Base-by-base conservation (phyloP, 2,329 filamentous ascomycete species). In the Pseudogymnoascus sp. region DNA sequence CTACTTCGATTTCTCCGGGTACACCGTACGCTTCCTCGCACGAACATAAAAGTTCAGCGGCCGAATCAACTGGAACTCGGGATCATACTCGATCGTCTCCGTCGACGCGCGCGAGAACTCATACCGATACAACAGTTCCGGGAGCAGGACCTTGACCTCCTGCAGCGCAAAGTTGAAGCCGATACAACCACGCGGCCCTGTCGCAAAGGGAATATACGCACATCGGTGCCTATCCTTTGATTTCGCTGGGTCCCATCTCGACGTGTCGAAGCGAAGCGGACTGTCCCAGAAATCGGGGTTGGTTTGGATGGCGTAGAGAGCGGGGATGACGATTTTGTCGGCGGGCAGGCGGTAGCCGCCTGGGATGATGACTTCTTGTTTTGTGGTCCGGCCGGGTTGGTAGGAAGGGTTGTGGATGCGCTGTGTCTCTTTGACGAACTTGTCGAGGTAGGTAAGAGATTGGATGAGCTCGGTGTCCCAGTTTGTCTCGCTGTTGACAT, bases 361-460 rank as follows among this genome's bases (percentile, higher is more conserved):
- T 0, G 79, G 79, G 0, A 81, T 67, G 31, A 80, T 73, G 2
- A 76, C 63, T 60, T 80, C 78, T 9, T 69, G 68, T 61, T 76
- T 74, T 0, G 78, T 74, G 2, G 75, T 81, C 7, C 79, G 76
- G 4, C 72, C 78, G 0, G 79, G 76, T 59, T 81, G 78, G 70
- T 75, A 80, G 15, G 76, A 78, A 0, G 77, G 75, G 63, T 76
- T 79, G 68, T 80, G 78, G 2, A 71, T 69, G 5, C 78, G 73
- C 64, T 78, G 77, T 2, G 72, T 76, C 63, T 80, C 78, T 65
- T 80, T 79, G 68, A 80, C 72, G 62, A 76, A 77, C 10, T 72
- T 73, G 55, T 76, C 75, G 4, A 78, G 68, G 63, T 75, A 77
- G 0, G 67, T 63, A 1, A 79, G 71, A 10, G 70, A 65, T 5